phyloP scores from a whole-genome alignment of 306 rosid genomes.

The Vigna trinervia region DNA sequence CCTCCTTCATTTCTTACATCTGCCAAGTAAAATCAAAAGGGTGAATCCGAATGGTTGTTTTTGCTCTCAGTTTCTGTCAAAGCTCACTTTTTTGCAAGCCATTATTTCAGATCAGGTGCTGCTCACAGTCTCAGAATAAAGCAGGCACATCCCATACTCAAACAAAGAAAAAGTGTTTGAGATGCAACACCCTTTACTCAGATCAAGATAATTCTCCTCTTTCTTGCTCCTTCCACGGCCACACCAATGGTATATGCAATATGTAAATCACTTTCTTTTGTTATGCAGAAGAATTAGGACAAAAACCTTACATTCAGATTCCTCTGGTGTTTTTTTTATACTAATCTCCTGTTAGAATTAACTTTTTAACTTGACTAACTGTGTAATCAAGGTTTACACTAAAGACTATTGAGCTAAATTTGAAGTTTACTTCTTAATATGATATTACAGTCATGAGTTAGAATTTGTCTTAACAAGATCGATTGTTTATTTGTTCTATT shows the following conservation, averaged over 20 bases:
- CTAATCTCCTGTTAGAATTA: background rate
- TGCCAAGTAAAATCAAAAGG: background rate
- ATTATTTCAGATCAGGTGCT: constrained; percentile 46
- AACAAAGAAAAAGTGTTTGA: constrained; percentile 61
- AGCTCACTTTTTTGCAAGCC: constrained; percentile 39
- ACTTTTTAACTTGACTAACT: too few species aligned
- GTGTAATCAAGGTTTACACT: too few species aligned
- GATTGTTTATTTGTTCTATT: too few species aligned
- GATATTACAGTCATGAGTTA: too few species aligned
- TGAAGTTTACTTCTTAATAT: too few species aligned
- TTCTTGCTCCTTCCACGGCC: constrained; percentile 91
- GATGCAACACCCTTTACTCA: constrained; percentile 71
- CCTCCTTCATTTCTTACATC: background rate
- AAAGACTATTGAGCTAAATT: too few species aligned
- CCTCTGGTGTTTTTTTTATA: too few species aligned
- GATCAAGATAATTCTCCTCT: constrained; percentile 61
- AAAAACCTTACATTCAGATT: background rate
- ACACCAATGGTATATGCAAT: constrained; percentile 61
- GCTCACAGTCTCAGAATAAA: constrained; percentile 42
- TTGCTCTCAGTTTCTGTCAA: constrained; percentile 38
- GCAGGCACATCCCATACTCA: constrained; percentile 34
- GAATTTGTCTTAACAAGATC: too few species aligned
- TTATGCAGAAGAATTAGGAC: background rate
- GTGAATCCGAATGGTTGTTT: constrained; percentile 50
- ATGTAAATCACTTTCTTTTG: background rate